These are phyloP conservation scores for Ceratocystis harringtonii DNA, from an alignment of 2,329 filamentous ascomycete species.

Conservation along the genomic window DNA sequence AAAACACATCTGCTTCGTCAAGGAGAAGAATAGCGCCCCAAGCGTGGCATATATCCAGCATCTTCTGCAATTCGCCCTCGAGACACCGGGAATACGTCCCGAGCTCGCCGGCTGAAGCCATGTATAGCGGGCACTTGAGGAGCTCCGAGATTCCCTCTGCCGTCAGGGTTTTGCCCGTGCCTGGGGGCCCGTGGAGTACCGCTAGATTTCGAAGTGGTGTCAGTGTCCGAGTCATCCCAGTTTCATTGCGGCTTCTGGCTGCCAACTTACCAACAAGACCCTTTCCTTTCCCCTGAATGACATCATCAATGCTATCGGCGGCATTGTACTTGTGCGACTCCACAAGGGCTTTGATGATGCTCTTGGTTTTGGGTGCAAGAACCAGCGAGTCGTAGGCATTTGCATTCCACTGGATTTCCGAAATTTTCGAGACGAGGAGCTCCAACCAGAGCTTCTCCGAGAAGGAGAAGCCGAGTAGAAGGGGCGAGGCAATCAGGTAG, in stretches of 20 bases:
- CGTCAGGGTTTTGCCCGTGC: slow-evolving; percentile 78
- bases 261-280: slow-evolving; percentile 25
- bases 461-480: slow-evolving; percentile 64
- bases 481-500: slow-evolving; percentile 66
- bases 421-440: slow-evolving; percentile 30
- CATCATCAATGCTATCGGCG: slow-evolving; percentile 24
- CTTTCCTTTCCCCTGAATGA: slow-evolving; percentile 30
- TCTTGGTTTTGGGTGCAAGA: slow-evolving; percentile 33
- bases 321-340: slow-evolving; percentile 27
- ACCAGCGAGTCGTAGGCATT: slow-evolving; percentile 33
- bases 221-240: neutral
- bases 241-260: slow-evolving; percentile 20
- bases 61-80: slow-evolving; percentile 57
- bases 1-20: slow-evolving; percentile 40
- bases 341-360: slow-evolving; percentile 33
- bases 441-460: slow-evolving; percentile 16
- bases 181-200: slow-evolving; percentile 44
- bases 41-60: slow-evolving; percentile 33
- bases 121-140: slow-evolving; percentile 67
- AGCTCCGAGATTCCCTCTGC: slow-evolving; percentile 48
- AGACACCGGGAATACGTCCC: slow-evolving; percentile 61
- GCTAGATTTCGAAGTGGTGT: neutral
- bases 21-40: slow-evolving; percentile 39
- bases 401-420: slow-evolving; percentile 31
- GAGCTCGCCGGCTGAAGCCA: slow-evolving; percentile 67